Base-by-base conservation (phyloP, 2,329 filamentous ascomycete genomes). In the Beauveria rudraprayagi region DNA sequence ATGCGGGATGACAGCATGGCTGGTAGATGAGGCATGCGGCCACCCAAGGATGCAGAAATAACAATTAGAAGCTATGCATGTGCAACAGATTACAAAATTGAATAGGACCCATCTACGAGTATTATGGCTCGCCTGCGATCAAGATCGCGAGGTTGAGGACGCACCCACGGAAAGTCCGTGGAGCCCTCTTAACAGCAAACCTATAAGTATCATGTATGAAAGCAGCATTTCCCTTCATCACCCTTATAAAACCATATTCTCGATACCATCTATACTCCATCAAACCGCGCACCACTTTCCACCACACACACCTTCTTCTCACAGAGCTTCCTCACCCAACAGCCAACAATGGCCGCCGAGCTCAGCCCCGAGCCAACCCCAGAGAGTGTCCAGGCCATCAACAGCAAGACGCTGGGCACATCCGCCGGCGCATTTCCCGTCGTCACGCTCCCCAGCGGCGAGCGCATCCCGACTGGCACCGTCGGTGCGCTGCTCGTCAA, bases 401-500 rank as follows among this genome's bases (percentile, higher is more conserved):
- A 64, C 56, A 64, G 62, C 59, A 54, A 52, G 40, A 63, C 63
- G 17, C 28, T 64, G 11, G 61, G 61, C 24, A 61, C 55, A 10
- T 37, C 37, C 2, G 58, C 62, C 28, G 40, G 44, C 40, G 50
- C 63, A 4, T 64, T 64, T 22, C 63, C 63, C 19, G 50, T 64
- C 43, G 63, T 63, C 5, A 61, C 57, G n/a, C 63, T 64, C 5
- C 62, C 61, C 16, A 61, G 56, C 52, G 62, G 63, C 56, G 52
- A 64, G 5, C 60, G 55, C 37, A 26, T 64, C 5, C 63, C 62
- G 14, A 64, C 63, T 2, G 63, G 63, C 34, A 63, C 63, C 1
- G 63, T 64, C 28, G 62, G 63, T 16, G 63, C 63, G 10, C 34
- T 64, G 10, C 41, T 63, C 28, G 59, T 64, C 56, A 63, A 64